Evolutionary conservation across 2,329 filamentous ascomycete genomes (phyloP).

Genomic region (Ophiosphaerella narmari): DNA sequence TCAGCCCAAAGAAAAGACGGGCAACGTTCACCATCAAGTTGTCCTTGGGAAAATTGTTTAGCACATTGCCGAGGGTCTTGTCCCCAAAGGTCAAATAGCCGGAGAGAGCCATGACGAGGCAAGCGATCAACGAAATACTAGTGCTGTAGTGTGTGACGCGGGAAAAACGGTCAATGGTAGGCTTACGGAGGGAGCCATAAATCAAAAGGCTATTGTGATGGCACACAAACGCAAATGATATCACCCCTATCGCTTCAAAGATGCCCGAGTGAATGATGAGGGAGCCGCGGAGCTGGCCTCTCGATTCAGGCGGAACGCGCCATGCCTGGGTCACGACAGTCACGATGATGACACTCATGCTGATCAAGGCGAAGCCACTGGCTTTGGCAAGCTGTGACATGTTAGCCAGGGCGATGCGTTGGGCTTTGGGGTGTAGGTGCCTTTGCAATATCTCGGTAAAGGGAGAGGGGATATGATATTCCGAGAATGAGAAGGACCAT

Average conservation of each 20-base stretch:
- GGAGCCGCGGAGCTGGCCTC: conserved; percentile 71
- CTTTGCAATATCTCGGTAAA: conserved; percentile 98
- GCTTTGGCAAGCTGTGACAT: conserved; percentile 81
- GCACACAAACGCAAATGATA: conserved; percentile 84
- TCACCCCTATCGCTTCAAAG: conserved; percentile 95
- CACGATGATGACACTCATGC: conserved; percentile 87
- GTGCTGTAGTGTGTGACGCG: conserved; percentile 94
- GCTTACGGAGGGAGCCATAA: conserved; percentile 91
- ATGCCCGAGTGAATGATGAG: conserved; percentile 84
- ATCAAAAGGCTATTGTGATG: conserved; percentile 97
- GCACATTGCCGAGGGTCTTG: conserved; percentile 88
- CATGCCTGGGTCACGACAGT: conserved; percentile 86
- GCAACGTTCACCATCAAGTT: conserved; percentile 95
- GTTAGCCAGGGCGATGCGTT: conserved; percentile 37
- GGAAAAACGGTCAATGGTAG: conserved; percentile 93
- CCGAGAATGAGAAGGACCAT: conserved; percentile 88
- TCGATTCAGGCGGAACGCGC: conserved; percentile 70
- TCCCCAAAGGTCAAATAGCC: conserved; percentile 95
- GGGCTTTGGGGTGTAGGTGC: conserved; percentile 12
- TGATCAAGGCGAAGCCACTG: conserved; percentile 87
- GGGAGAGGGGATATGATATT: conserved; percentile 85
- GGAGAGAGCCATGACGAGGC: conserved; percentile 81
- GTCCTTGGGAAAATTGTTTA: conserved; percentile 94
- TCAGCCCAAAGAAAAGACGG: conserved; percentile 91
- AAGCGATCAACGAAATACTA: conserved; percentile 86